Percentiles rank a stretch among this genome's conserved stretches.
Conservation (phyloP, 2,329 filamentous ascomycete species). For the Pseudogymnoascus pannorum region DNA sequence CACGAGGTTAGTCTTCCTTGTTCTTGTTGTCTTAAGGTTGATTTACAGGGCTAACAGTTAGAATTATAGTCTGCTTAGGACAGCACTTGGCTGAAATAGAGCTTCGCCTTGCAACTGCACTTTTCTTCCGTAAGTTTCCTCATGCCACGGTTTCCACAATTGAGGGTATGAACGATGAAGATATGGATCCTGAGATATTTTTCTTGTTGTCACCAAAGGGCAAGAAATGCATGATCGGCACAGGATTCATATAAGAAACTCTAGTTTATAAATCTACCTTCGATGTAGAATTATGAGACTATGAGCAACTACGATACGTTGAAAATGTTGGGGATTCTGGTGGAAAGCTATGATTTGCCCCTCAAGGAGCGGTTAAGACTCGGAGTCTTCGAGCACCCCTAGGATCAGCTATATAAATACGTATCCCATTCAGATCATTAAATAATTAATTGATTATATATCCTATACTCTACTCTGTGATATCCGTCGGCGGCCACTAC, state of each 20-base stretch:
- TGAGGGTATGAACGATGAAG: slow-evolving; percentile 31
- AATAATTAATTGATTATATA: no score
- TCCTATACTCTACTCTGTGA: no score
- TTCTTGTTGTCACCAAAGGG: slow-evolving; percentile 30
- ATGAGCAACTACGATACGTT: no score
- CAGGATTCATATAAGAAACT: background rate
- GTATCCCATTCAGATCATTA: no score
- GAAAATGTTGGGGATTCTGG: no score
- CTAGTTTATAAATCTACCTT: background rate
- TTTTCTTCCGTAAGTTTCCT: slow-evolving; percentile 44
- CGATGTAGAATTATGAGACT: no score
- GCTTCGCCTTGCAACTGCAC: slow-evolving; percentile 42
- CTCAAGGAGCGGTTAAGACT: no score
- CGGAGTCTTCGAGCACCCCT: no score
- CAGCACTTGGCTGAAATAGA: slow-evolving; percentile 51
- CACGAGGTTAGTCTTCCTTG: slow-evolving; percentile 31
- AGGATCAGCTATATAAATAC: no score
- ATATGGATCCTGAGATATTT: slow-evolving; percentile 31
- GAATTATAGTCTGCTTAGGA: slow-evolving; percentile 41
- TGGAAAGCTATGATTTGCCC: no score
- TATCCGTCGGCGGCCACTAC: no score
- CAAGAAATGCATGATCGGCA: slow-evolving; percentile 28
- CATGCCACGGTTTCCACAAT: slow-evolving; percentile 26
- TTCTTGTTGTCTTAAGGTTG: background rate
- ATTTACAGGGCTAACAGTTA: background rate